Percentiles rank a stretch among this genome's conserved stretches.
Evolutionary conservation across 2,329 filamentous ascomycete species (phyloP).

Genomic region (Lomentospora prolificans): DNA sequence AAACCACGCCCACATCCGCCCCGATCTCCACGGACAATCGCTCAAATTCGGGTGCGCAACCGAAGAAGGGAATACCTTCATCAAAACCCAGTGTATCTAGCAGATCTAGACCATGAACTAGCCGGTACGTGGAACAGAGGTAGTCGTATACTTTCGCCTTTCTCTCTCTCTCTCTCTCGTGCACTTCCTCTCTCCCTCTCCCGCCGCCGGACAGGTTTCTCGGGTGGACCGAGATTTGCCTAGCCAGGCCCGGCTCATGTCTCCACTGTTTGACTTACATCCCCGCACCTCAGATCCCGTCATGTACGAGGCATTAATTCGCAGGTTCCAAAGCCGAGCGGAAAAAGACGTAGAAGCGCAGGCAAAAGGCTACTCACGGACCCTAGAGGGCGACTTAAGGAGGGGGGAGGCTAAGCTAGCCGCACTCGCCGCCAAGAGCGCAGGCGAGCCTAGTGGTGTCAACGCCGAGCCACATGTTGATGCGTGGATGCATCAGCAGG

Average conservation of each 20-base stretch:
- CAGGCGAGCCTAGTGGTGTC: constrained; percentile 8
- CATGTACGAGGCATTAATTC: constrained; percentile 71
- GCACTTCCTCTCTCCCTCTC: background rate
- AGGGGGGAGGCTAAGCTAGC: constrained; percentile 69
- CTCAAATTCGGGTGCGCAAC: constrained; percentile 57
- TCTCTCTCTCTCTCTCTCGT: background rate
- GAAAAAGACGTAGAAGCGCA: constrained; percentile 68
- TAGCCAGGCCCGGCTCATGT: background rate
- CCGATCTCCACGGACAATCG: constrained; percentile 28
- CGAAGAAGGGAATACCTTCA: constrained; percentile 68
- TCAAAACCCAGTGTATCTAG: constrained; percentile 63
- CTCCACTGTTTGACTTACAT: background rate
- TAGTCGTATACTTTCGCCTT: background rate
- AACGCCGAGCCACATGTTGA: background rate
- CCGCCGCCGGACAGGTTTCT: background rate
- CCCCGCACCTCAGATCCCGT: constrained; percentile 49
- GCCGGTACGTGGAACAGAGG: constrained; percentile 27
- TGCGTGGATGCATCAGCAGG: no score
- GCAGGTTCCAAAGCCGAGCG: constrained; percentile 61
- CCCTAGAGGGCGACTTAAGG: constrained; percentile 66
- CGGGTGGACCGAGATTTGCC: background rate
- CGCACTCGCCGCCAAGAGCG: constrained; percentile 33
- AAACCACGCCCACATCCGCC: constrained; percentile 29
- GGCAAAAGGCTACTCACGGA: constrained; percentile 66
- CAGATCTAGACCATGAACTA: constrained; percentile 43